Conservation (phyloP, 108 stramenopile species). For the Cyclotella distinguenda region DNA sequence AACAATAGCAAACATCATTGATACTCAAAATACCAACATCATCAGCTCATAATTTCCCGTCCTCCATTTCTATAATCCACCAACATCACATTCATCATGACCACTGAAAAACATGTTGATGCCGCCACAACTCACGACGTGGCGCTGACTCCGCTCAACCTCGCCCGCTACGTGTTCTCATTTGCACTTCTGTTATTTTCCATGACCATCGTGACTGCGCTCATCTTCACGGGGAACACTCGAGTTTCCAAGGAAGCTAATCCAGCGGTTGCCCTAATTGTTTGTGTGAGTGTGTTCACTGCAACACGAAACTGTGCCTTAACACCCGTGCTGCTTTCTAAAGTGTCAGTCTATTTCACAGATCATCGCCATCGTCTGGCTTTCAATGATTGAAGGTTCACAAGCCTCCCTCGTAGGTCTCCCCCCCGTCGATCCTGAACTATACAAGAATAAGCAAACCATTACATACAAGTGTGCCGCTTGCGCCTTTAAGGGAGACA, state of each 20-base stretch:
- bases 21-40: no score
- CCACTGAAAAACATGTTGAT: not conserved
- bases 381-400: slow-evolving; percentile 74
- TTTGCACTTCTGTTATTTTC: slow-evolving; percentile 57
- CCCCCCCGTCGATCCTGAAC: slow-evolving; percentile 61
- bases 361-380: slow-evolving; percentile 52
- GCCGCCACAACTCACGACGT: slow-evolving; percentile 15
- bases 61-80: no score
- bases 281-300: slow-evolving; percentile 31
- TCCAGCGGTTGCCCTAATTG: slow-evolving; percentile 51
- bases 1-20: no score
- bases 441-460: slow-evolving; percentile 72
- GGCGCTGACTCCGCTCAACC: slow-evolving; percentile 28
- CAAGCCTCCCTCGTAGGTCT: slow-evolving; percentile 77
- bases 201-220: slow-evolving; percentile 52
- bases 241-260: slow-evolving; percentile 52
- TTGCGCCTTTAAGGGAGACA: slow-evolving; percentile 77
- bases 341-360: not conserved
- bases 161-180: slow-evolving; percentile 36
- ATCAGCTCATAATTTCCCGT: no score
- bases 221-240: slow-evolving; percentile 65
- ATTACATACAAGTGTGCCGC: slow-evolving; percentile 59
- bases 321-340: not conserved
- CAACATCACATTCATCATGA: no score
- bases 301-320: not conserved